These are phyloP conservation scores for Tulasnella calospora DNA, from an alignment of 768 basidiomycete species.

Conservation along the genomic window DNA sequence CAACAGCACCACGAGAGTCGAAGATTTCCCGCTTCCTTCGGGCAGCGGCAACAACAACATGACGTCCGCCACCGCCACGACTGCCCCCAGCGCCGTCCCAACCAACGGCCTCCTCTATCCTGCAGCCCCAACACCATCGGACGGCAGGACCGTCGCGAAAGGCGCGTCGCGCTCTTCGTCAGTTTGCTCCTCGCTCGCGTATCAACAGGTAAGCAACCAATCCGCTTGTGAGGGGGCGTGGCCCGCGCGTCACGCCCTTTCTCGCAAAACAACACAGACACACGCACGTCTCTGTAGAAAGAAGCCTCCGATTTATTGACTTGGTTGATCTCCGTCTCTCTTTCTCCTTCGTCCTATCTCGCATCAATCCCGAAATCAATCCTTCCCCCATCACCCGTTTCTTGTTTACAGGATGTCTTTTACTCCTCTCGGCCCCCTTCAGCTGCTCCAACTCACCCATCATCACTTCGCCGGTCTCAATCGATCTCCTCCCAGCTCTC, in stretches of 20 bases:
- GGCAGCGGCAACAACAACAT: neutral
- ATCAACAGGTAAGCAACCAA: slow-evolving; percentile 19
- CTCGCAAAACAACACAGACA: neutral
- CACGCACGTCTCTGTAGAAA: neutral
- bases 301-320: slow-evolving; percentile 5
- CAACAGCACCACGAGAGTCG: neutral
- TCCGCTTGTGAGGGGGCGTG: neutral
- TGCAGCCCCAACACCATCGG: neutral
- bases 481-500: slow-evolving; percentile 21
- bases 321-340: neutral
- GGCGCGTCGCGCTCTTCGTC: slow-evolving; percentile 25
- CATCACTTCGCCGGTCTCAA: slow-evolving; percentile 21
- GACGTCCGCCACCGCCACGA: neutral
- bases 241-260: slow-evolving; percentile 9
- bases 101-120: neutral
- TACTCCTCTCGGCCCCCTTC: slow-evolving; percentile 16
- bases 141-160: neutral
- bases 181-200: slow-evolving; percentile 18
- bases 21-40: neutral
- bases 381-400: neutral
- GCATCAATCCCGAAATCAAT: neutral
- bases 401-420: slow-evolving; percentile 18
- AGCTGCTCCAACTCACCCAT: slow-evolving; percentile 18
- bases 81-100: neutral
- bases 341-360: neutral